Evolutionary conservation across 441 rosid genomes (phyloP).

Genomic region (Raphanus hybrid): DNA sequence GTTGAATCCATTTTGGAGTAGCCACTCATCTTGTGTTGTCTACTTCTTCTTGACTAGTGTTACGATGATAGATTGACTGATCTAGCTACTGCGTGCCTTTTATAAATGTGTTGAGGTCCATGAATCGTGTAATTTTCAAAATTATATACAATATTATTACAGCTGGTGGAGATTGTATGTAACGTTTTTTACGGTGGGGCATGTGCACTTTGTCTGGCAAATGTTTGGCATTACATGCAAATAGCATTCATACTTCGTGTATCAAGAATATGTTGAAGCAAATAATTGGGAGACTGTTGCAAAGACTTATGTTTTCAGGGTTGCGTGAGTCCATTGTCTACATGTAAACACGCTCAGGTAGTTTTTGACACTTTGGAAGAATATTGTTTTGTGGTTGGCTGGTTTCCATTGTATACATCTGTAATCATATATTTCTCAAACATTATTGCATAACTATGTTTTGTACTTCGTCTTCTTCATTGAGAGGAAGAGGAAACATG

Average conservation of each 20-base stretch:
- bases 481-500: conserved; percentile 46
- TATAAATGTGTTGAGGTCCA: conserved; percentile 30
- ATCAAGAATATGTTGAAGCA: too few relatives aligned
- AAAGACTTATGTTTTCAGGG: too few relatives aligned
- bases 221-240: conserved; percentile 29
- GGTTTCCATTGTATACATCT: too few relatives aligned
- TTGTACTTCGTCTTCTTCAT: conserved; percentile 38
- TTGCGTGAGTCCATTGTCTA: too few relatives aligned
- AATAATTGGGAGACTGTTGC: too few relatives aligned
- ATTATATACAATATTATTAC: conserved; percentile 21
- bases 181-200: conserved; percentile 28
- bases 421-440: too few relatives aligned
- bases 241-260: too few relatives aligned
- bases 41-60: conserved; percentile 5
- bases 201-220: conserved; percentile 41
- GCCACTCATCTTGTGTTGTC: conserved; percentile 52
- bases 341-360: too few relatives aligned
- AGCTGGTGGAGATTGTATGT: conserved; percentile 31
- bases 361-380: too few relatives aligned
- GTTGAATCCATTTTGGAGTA: conserved; percentile 63
- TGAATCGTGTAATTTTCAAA: conserved; percentile 23
- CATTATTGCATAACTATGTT: too few relatives aligned
- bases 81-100: not conserved
- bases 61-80: conserved; percentile 4
- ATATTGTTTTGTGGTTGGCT: too few relatives aligned